Base-by-base conservation (phyloP, 306 rosid species). In the Pueraria montana region DNA sequence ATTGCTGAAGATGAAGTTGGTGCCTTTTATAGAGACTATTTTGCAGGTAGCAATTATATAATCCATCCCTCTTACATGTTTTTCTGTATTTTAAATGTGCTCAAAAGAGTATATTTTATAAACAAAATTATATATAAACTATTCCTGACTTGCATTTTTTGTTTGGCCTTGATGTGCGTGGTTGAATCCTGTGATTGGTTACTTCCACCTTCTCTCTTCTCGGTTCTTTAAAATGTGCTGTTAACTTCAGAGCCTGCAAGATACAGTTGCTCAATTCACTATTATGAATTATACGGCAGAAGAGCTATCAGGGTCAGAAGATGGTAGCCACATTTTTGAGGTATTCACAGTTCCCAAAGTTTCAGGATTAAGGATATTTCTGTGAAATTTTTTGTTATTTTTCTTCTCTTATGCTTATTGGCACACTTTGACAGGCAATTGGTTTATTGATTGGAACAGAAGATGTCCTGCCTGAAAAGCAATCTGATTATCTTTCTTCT, bases 311-410 rank as follows among this genome's bases (percentile, higher is more conserved):
- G 95, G 90, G 53, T 88, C 96, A 73, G 99, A 96, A 88, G 99
- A 96, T 87, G 98, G 99, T 43, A 90, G 98, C 87, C 98, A 96
- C 87, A 92, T 94, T 86, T 96, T 94, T 87, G 98, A 94, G 99
- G 99, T 96, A 87, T 53, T 71, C 38, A n/a, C 50, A 23, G 14
- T 46, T 38, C 12, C 45, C 11, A 3, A 40, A 32, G 24, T 76
- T 74, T 78, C 7, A 40, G 72, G 58, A 11, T 69, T 59, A 11
- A 34, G 74, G 59, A 62, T 80, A 72, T 63, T 63, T 64, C 49
- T 83, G 27, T 80, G 73, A 74, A 76, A 45, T 81, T 42, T 67
- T 16, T 43, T 59, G 40, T 49, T 56, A 38, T 84, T 68, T 78
- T 20, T 83, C 55, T 64, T 62, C 72, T 81, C 68, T 79, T 79